Evolutionary conservation across 768 basidiomycete species (phyloP).

Genomic region (Rhodotorula kratochvilovae): DNA sequence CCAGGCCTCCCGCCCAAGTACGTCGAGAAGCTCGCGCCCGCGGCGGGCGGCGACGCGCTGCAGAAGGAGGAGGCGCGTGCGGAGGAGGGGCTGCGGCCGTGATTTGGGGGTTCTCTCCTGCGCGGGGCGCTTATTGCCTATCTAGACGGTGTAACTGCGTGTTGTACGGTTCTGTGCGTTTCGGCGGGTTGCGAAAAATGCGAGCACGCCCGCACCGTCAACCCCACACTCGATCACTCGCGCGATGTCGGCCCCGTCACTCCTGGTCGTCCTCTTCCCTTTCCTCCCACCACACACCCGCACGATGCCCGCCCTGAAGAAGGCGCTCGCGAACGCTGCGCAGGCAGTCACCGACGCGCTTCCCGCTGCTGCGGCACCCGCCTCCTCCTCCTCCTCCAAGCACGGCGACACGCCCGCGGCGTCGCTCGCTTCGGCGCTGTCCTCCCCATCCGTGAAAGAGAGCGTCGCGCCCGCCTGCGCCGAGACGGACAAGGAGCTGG

Average conservation of each 20-base stretch:
- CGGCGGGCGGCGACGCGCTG: neutral
- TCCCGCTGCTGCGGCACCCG: neutral
- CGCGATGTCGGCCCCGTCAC: neutral
- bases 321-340: neutral
- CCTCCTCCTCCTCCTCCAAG: neutral
- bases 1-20: conserved; percentile 28
- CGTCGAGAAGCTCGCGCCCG: conserved; percentile 21
- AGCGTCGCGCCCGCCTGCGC: neutral
- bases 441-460: neutral
- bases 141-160: neutral
- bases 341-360: neutral
- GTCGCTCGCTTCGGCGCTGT: neutral
- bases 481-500: conserved; percentile 47
- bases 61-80: neutral
- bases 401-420: neutral
- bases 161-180: neutral
- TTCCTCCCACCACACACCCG: neutral
- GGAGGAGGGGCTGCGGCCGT: neutral
- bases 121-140: too few species aligned
- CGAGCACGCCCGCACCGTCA: neutral
- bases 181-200: neutral
- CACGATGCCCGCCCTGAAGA: neutral
- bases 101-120: neutral
- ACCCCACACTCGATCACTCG: neutral
- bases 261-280: neutral